Percentiles rank a stretch among this genome's conserved stretches.
These are phyloP conservation scores for Strigomonas culicis DNA, from an alignment of 208 protist genomes.

Conservation along the genomic window DNA sequence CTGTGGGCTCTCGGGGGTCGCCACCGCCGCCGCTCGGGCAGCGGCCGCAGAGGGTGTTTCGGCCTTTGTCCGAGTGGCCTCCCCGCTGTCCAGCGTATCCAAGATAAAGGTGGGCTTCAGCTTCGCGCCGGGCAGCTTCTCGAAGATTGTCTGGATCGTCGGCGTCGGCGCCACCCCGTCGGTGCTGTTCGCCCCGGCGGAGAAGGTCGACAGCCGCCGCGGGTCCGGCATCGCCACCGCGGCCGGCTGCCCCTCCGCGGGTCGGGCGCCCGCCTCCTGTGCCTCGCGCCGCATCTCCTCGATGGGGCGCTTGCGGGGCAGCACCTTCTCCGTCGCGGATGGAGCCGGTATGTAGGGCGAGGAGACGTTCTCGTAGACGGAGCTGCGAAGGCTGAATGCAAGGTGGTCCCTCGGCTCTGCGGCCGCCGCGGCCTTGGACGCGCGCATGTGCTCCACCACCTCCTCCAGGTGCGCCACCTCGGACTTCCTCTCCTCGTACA, in stretches of 20 bases:
- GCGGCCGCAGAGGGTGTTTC: background rate
- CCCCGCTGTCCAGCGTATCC: background rate
- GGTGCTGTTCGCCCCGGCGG: background rate
- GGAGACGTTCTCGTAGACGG: constrained; percentile 42
- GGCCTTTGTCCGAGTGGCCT: no score
- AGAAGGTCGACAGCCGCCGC: background rate
- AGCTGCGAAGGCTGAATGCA: background rate
- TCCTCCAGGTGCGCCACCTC: constrained; percentile 41
- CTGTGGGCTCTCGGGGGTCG: no score
- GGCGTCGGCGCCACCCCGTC: background rate
- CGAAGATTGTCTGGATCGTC: background rate
- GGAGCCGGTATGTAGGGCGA: constrained; percentile 46
- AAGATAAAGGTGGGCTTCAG: background rate
- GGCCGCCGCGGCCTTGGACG: background rate
- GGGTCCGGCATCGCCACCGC: background rate
- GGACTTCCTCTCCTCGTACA: constrained; percentile 36
- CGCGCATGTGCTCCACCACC: constrained; percentile 25
- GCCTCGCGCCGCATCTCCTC: constrained; percentile 40
- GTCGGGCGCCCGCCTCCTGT: constrained; percentile 36
- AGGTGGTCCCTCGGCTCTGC: background rate
- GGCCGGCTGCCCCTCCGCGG: constrained; percentile 6
- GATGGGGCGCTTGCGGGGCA: constrained; percentile 20
- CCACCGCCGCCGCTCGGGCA: no score
- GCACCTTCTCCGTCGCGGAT: background rate
- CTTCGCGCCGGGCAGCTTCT: background rate